Evolutionary conservation across 2,329 filamentous ascomycete genomes (phyloP), one percentile per base, ranked within the genome.

Genomic region (Penicillium sclerotigenum): DNA sequence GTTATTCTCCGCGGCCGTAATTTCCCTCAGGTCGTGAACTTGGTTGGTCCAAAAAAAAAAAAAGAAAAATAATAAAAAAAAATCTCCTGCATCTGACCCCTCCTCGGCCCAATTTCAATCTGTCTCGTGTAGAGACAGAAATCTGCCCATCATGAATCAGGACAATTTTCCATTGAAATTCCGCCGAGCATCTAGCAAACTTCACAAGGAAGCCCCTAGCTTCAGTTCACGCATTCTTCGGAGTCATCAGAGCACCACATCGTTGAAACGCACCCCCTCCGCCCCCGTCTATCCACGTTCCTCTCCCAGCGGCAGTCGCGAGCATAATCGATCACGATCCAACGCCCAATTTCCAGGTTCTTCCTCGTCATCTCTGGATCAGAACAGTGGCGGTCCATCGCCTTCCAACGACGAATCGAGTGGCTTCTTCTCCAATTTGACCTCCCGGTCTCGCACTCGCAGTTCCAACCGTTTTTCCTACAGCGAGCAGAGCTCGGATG

Each of bases 351-450:
- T 76, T 68, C 52, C 52, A 22, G 75, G 71, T 41, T 80, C 77
- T 6, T 79, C 77, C 16, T 76, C 72, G 20, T 79, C 78, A n/a
- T 79, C 77, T 9, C 68, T 79, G 56, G 77, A 80, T 36, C 74
- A 75, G 59, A 66, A 73, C 36, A 77, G 73, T 61, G 69, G 68
- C 33, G 70, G 67, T 45, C 71, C 71, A 9, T 78, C 76, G 22
- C 75, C 76, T 47, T 67, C 72, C 31, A 65, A 73, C 41, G 59
- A 64, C 64, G 73, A 75, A 51, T 65, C 69, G 54, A 63, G 56
- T 47, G 54, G 42, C 57, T 60, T 53, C 62, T 68, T 67, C 43
- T 61, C 70, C 57, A 62, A 65, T 47, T 63, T 66, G 53, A 60
- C 65, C 43, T 59, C 66, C 55, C 66, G 72, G 59, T 67, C 71